Conservation (phyloP, 2,329 filamentous ascomycete species). For the Dryadomyces quercus-mongolicae region DNA sequence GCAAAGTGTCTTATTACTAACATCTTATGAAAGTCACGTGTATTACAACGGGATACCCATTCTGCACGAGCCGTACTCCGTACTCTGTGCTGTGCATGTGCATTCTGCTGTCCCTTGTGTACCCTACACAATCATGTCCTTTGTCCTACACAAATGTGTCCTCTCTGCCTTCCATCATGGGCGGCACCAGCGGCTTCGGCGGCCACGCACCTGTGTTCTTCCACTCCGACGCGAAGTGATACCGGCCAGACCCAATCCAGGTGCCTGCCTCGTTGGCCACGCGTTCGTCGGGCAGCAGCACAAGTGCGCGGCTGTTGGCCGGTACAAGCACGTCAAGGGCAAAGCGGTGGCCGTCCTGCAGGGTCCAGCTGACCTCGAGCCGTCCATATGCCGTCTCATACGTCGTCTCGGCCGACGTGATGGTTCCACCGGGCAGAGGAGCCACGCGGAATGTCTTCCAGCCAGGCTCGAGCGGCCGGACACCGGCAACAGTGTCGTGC, state of each 20-base stretch:
- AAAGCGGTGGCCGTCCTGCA: conserved; percentile 8
- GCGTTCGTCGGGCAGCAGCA: conserved; percentile 7
- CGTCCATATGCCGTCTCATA: conserved; percentile 22
- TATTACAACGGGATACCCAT: not conserved
- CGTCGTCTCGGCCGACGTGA: conserved; percentile 12
- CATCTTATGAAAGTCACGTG: not conserved
- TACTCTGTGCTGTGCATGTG: too few relatives aligned
- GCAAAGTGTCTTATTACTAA: too few relatives aligned
- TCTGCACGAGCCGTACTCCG: not conserved
- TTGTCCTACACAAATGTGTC: not conserved
- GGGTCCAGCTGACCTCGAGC: conserved; percentile 17
- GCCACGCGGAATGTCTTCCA: conserved; percentile 18
- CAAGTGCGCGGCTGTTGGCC: conserved; percentile 8
- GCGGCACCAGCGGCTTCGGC: conserved; percentile 1
- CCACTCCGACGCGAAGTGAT: conserved; percentile 5
- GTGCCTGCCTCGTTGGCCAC: not conserved
- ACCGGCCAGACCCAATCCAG: conserved; percentile 8
- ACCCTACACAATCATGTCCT: not conserved
- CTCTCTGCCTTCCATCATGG: not conserved
- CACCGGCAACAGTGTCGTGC: conserved; percentile 21
- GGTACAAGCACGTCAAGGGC: conserved; percentile 9
- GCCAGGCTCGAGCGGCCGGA: conserved; percentile 17
- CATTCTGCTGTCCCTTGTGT: too few relatives aligned
- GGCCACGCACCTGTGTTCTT: conserved; percentile 6
- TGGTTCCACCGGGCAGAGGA: conserved; percentile 18